Base-by-base conservation (phyloP, 208 protist species). In the Borovskyia barvae region DNA sequence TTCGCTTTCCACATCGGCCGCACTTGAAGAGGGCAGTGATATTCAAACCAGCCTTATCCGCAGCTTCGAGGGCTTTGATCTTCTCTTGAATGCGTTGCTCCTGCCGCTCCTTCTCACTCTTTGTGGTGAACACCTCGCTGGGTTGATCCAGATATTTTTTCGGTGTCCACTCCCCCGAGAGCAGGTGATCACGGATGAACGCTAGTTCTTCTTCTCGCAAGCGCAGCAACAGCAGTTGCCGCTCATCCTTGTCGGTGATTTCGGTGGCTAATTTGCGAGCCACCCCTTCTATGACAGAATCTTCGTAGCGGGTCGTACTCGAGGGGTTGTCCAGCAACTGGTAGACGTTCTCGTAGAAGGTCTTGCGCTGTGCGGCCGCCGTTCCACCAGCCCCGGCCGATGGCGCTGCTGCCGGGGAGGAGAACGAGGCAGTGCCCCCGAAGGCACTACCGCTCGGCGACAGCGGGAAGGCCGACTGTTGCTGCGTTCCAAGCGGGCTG, bases 61-160 rank as follows among this genome's bases (percentile, higher is more conserved):
- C 69, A 15, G 75, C 69, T 50, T 98, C 97, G 35, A 95, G 67
- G 2, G 93, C 89, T 29, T 86, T 69, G 57, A 98, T 75, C 12
- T 92, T 75, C 20, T 77, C 45, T 77, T 76, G 82, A 39, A 97
- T 80, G n/a, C 96, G 82, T 30, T 80, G 79, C 59, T 75, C 62
- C 60, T 98, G 72, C 30, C 86, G 81, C 8, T 87, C 72, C 50
- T 87, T 82, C 73, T 98, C 97, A n/a, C 89, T 53, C 15, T 93
- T 79, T 53, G 99, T 99, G 12, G 98, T 50, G 19, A 97, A 84
- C 42, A 98, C 82, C 40, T 98, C 97, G 3, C 77, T 87, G 15
- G 97, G 75, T 64, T 97, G 80, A 14, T 80, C 89, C 6, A 99
- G 64, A 67, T 93, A 94, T 32, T 87, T 76, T 47, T 87, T 80